Evolutionary conservation across 805 yeast genomes (phyloP).

Genomic region (Ogataea nakhonphanomensis): DNA sequence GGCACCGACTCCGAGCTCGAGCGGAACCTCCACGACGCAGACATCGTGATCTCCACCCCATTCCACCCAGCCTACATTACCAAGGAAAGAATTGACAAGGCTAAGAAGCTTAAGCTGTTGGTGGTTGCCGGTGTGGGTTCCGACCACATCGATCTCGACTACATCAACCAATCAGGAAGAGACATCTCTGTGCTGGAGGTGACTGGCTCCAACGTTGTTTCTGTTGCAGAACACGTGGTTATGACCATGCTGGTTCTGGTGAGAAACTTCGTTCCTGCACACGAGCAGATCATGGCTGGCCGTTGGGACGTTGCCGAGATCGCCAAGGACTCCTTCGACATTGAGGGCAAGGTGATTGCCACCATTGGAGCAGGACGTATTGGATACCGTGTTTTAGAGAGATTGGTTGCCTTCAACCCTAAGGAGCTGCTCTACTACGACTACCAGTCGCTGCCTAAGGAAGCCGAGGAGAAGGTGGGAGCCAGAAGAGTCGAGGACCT

Average conservation of each 20-base stretch:
- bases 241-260: slow-evolving; percentile 70
- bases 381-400: slow-evolving; percentile 71
- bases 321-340: slow-evolving; percentile 69
- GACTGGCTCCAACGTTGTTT: slow-evolving; percentile 75
- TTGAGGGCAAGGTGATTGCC: slow-evolving; percentile 74
- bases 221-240: slow-evolving; percentile 79
- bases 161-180: slow-evolving; percentile 53
- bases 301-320: slow-evolving; percentile 77
- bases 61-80: slow-evolving; percentile 79
- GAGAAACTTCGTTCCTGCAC: slow-evolving; percentile 77
- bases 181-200: slow-evolving; percentile 73
- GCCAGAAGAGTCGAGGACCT: slow-evolving; percentile 56
- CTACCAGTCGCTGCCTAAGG: slow-evolving; percentile 63
- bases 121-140: slow-evolving; percentile 86
- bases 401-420: slow-evolving; percentile 70
- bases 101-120: slow-evolving; percentile 65
- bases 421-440: slow-evolving; percentile 71
- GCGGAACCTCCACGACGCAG: slow-evolving; percentile 65
- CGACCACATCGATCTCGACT: slow-evolving; percentile 72
- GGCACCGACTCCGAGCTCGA: slow-evolving; percentile 58
- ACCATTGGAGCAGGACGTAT: slow-evolving; percentile 83
- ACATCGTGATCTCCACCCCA: slow-evolving; percentile 75
- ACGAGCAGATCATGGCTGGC: slow-evolving; percentile 57
- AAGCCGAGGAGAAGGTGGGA: slow-evolving; percentile 54
- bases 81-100: slow-evolving; percentile 60